Conservation (phyloP, 2,329 filamentous ascomycete genomes). For the Sporothrix curviconia region DNA sequence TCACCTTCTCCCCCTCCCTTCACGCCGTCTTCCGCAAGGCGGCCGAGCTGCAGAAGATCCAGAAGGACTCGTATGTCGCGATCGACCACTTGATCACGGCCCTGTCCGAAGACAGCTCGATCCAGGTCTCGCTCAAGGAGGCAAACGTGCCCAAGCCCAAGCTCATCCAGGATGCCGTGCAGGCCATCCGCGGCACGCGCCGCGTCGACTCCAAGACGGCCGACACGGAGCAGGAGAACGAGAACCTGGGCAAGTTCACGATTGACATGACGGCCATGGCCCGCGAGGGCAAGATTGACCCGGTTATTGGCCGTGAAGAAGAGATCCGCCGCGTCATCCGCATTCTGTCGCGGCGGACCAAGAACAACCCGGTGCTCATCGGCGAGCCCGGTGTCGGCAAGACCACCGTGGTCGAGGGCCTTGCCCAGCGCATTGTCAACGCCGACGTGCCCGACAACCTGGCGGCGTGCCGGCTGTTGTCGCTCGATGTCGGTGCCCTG, state of each 20-base stretch:
- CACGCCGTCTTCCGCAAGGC: conserved; percentile 76
- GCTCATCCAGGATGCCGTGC: conserved; percentile 81
- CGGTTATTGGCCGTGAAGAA: conserved; percentile 93
- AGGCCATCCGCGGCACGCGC: conserved; percentile 85
- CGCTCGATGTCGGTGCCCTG: conserved; percentile 87
- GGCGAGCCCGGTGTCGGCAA: conserved; percentile 98
- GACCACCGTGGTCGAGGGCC: conserved; percentile 93
- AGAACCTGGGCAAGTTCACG: conserved; percentile 96
- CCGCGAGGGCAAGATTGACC: conserved; percentile 94
- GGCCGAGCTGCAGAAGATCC: conserved; percentile 88
- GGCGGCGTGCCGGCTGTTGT: conserved; percentile 86
- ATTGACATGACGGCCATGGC: conserved; percentile 98
- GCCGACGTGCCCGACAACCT: conserved; percentile 93
- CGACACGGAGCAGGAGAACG: conserved; percentile 84
- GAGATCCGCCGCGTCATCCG: conserved; percentile 89
- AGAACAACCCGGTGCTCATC: conserved; percentile 98
- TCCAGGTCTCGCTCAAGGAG: conserved; percentile 71
- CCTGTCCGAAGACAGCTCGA: conserved; percentile 68
- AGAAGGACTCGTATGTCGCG: conserved; percentile 91
- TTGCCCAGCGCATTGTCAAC: conserved; percentile 93
- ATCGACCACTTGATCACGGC: conserved; percentile 90
- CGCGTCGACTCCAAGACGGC: conserved; percentile 94
- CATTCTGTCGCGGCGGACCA: conserved; percentile 86
- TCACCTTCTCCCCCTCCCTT: conserved; percentile 76
- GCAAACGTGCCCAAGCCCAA: conserved; percentile 88